Base-by-base conservation (phyloP, 805 yeast genomes). In the Candida nanaspora region DNA sequence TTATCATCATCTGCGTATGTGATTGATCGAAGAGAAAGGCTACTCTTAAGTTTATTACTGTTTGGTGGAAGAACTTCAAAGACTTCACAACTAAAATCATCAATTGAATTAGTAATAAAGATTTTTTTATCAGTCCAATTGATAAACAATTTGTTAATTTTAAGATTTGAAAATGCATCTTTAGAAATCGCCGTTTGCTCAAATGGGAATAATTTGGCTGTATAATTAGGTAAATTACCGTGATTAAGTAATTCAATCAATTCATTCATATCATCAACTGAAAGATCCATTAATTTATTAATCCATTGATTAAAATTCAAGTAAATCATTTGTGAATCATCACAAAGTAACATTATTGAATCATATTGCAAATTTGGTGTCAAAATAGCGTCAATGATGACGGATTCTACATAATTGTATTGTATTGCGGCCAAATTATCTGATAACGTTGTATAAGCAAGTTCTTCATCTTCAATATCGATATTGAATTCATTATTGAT, bases 401-500 rank as follows among this genome's bases (percentile, higher is more conserved):
- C 11, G 3, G 13, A 13, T 13, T 33, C n/a, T 3, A 22, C 11
- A 4, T 18, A 18, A 19, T 11, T 33, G 10, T 21, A 21, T 33
- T 33, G 27, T 21, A 33, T 33, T 4, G 27, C 8, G 4, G 35
- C 27, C 18, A 33, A 5, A 33, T n/a, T 21, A 21, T 33, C 35
- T 3, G 9, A 31, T 8, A 31, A 19, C 5, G 18, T 13, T 11
- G 19, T 5, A 6, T 15, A 4, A 6, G n/a, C 19, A 6, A 7
- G 10, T 19, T 18, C 14, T 4, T 8, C 16, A 11, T 10, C 25
- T 5, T 18, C 27, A 27, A 4, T 6, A 21, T 28, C 20, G 11
- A 19, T 6, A 13, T 26, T 10, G 8, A 6, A 46, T 13, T 32
- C 29, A 4, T 35, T 4, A 19, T 46, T 47, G 15, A 40, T 15